phyloP scores from a whole-genome alignment of 441 rosid species.

The Brassica balearica region DNA sequence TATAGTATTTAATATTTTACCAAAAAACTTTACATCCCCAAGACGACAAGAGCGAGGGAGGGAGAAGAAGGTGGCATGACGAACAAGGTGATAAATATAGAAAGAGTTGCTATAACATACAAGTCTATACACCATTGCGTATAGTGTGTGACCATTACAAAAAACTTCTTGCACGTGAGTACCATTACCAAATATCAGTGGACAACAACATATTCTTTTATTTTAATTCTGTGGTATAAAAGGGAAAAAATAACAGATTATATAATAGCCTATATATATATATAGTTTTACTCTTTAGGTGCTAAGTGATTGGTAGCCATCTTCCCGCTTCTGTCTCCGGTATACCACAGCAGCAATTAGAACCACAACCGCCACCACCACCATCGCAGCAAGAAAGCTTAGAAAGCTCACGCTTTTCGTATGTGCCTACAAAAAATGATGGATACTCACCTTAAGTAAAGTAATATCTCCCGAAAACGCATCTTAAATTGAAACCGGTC shows the following conservation, averaged over 20 bases:
- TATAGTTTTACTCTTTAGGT: slow-evolving; percentile 24
- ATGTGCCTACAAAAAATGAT: slow-evolving; percentile 26
- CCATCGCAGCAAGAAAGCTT: slow-evolving; percentile 28
- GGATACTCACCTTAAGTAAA: not conserved
- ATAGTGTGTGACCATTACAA: slow-evolving; percentile 12
- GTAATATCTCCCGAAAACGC: not conserved
- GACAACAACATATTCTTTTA: not conserved
- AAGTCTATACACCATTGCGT: not conserved
- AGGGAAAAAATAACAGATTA: not conserved
- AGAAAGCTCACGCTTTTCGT: slow-evolving; percentile 18
- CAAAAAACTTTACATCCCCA: no score
- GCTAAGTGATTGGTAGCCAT: slow-evolving; percentile 54
- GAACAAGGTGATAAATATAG: not conserved
- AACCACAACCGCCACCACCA: slow-evolving; percentile 42
- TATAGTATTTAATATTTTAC: no score
- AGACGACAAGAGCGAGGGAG: no score
- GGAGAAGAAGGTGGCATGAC: no score
- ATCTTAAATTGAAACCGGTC: not conserved
- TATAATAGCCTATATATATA: not conserved
- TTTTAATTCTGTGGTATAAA: not conserved
- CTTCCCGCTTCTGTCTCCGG: slow-evolving; percentile 44
- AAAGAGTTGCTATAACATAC: not conserved
- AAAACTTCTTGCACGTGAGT: slow-evolving; percentile 17
- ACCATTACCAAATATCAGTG: slow-evolving; percentile 20
- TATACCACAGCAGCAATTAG: slow-evolving; percentile 37